Evolutionary conservation across 2,329 filamentous ascomycete species (phyloP).

Genomic region (Exophiala dermatitidis): DNA sequence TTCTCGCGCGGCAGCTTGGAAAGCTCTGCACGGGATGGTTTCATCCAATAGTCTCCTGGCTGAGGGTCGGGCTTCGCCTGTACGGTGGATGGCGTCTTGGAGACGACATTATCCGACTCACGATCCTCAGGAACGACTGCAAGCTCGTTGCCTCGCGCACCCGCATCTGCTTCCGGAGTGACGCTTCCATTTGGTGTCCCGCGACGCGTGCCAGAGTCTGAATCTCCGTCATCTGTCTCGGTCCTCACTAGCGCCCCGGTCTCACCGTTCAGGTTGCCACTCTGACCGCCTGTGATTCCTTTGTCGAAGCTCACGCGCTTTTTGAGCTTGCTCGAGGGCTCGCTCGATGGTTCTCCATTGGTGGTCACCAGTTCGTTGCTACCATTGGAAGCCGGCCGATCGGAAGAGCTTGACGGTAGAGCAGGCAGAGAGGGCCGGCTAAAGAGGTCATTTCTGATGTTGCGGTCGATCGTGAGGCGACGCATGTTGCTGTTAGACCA

Average conservation of each 20-base stretch:
- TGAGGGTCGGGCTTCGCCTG: slow-evolving; percentile 41
- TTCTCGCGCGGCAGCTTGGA: slow-evolving; percentile 72
- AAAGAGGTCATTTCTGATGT: slow-evolving; percentile 62
- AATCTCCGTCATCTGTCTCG: slow-evolving; percentile 33
- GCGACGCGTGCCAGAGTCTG: slow-evolving; percentile 50
- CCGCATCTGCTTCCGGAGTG: slow-evolving; percentile 48
- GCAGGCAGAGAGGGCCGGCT: slow-evolving; percentile 33
- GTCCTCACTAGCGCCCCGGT: slow-evolving; percentile 47
- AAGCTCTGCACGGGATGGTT: slow-evolving; percentile 66
- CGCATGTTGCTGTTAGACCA: slow-evolving; percentile 68
- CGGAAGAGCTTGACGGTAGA: slow-evolving; percentile 33
- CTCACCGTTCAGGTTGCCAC: slow-evolving; percentile 34
- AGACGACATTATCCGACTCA: slow-evolving; percentile 41
- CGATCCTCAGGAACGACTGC: slow-evolving; percentile 63
- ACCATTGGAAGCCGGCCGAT: slow-evolving; percentile 8
- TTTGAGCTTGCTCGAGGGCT: slow-evolving; percentile 45
- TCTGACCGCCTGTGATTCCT: slow-evolving; percentile 44
- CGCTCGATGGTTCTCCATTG: slow-evolving; percentile 35
- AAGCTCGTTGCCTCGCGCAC: slow-evolving; percentile 64
- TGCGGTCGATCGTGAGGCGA: slow-evolving; percentile 85
- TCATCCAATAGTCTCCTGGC: slow-evolving; percentile 80
- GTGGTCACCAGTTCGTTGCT: slow-evolving; percentile 28
- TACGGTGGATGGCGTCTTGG: slow-evolving; percentile 22
- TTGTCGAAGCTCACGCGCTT: slow-evolving; percentile 93
- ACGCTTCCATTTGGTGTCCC: slow-evolving; percentile 39